phyloP scores from a whole-genome alignment of 495 filamentous ascomycete genomes.

The Neurospora sp. region DNA sequence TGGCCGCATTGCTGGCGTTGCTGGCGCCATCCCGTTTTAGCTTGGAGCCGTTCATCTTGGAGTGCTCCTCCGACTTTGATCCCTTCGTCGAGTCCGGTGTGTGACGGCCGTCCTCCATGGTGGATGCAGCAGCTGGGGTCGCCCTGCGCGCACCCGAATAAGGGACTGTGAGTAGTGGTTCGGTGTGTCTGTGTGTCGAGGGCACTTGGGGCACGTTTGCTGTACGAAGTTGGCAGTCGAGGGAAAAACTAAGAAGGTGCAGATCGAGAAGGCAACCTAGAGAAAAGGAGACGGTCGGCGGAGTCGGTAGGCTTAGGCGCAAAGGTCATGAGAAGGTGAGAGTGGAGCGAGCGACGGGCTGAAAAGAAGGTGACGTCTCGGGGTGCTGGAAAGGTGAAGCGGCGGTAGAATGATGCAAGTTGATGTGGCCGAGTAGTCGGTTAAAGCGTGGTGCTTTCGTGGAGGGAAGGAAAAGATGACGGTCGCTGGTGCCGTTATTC shows the following conservation, averaged over 20 bases:
- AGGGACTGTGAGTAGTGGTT: neutral
- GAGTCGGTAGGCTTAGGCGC: neutral
- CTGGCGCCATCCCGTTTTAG: constrained; percentile 29
- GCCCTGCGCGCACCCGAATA: neutral
- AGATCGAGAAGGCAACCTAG: neutral
- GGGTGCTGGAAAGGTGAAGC: neutral
- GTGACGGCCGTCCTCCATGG: constrained; percentile 34
- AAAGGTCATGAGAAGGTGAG: neutral
- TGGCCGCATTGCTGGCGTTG: constrained; percentile 15
- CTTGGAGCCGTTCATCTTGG: constrained; percentile 17
- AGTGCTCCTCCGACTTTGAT: constrained; percentile 20
- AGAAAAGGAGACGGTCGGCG: neutral
- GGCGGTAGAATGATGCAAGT: neutral
- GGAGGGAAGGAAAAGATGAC: neutral
- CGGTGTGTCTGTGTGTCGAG: neutral
- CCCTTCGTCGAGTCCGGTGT: constrained; percentile 21
- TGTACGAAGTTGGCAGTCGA: neutral
- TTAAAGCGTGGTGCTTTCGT: neutral
- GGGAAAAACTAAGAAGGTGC: neutral
- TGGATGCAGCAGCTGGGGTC: neutral
- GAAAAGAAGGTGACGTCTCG: neutral
- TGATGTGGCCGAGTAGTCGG: neutral
- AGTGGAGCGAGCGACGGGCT: neutral
- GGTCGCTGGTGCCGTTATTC: neutral
- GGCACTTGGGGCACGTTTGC: neutral